Base-by-base conservation (phyloP, 2,329 filamentous ascomycete species). In the Pseudogymnoascus verrucosus region DNA sequence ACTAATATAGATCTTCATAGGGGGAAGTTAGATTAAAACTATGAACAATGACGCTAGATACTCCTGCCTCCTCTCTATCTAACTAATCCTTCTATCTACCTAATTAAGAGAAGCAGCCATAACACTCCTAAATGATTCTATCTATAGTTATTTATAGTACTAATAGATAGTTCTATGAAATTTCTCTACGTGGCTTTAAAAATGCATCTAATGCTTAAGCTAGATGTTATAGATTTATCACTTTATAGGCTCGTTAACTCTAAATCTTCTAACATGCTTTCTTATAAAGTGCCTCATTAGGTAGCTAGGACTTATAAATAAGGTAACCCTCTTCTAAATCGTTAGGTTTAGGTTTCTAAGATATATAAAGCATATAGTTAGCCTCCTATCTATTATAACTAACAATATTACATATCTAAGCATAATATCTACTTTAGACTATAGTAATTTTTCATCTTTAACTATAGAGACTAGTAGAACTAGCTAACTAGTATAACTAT, bases 311-410 rank as follows among this genome's bases (percentile, higher is more conserved):
- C n/a, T 34, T 16, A 5, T 5, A 31, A 36, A 42, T 31, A 11
- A 44, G 34, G 23, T 31, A 11, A 61, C 59, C 31, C 59, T 34
- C 59, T 61, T 31, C n/a, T 34, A 34, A 34, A 61, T 26, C 12
- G 14, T 61, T 6, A 61, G n/a, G 21, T 34, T 26, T 11, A 34
- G 59, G 37, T 61, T 61, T 5, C 59, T 5, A 11, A 36, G 59
- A 23, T 31, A 61, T 36, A 21, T n/a, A 6, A 42, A 61, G 59
- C 34, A 61, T 61, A 36, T 64, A 19, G 63, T 65, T 31, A 63
- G 63, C 61, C 63, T 61, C 61, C 64, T 63, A 6, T 64, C 61
- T 51, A 8, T 60, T 39, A 57, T 64, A 36, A 66, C 64, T 10
- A 51, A 66, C 61, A 4, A 44, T 63, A 66, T 63, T 12, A 63